Conservation (phyloP, 371 early-diverging fungal genomes). For the Mortierella sp. region DNA sequence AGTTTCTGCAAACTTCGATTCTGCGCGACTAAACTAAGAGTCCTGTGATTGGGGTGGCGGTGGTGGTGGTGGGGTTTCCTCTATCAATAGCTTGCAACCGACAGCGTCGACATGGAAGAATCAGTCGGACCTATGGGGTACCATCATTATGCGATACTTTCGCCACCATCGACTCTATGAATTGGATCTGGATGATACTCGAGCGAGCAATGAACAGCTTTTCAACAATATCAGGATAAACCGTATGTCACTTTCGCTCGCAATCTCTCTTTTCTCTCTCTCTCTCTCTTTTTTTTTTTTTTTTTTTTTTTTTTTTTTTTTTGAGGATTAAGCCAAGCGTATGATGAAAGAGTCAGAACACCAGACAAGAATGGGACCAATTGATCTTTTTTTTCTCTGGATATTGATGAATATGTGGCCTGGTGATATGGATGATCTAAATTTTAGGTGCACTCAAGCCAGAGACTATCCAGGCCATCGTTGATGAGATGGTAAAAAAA, state of each 20-base stretch:
- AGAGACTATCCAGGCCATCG: conserved; percentile 71
- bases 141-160: conserved; percentile 77
- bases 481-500: conserved; percentile 80
- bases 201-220: conserved; percentile 58
- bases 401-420: no score
- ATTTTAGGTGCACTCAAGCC: conserved; percentile 62
- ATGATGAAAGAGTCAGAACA: no score
- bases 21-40: not conserved
- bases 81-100: conserved; percentile 76
- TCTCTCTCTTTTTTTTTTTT: no score
- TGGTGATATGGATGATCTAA: not conserved
- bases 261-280: no score
- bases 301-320: no score
- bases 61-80: no score
- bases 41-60: not conserved
- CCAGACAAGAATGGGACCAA: no score
- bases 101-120: conserved; percentile 85
- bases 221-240: conserved; percentile 77
- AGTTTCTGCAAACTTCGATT: not conserved
- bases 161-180: conserved; percentile 69
- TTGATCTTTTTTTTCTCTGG: no score
- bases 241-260: conserved; percentile 63
- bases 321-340: no score
- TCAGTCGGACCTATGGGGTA: conserved; percentile 83
- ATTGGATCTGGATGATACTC: conserved; percentile 72